Evolutionary conservation across 345 rosid species (phyloP), one percentile per base, ranked within the genome.

Genomic region (Eucalyptus tenuipes): DNA sequence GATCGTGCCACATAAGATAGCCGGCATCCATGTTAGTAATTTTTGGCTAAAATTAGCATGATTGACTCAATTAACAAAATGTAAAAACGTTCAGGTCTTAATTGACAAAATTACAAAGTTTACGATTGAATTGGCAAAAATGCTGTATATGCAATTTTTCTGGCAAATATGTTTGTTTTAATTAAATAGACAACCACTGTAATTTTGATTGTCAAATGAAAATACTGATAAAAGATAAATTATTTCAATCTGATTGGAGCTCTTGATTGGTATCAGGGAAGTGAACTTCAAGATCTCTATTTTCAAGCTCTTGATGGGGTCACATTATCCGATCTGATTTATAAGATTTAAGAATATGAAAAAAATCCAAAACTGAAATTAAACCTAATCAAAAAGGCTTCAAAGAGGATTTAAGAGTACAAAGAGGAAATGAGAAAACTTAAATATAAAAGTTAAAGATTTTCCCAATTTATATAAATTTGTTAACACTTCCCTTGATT

Each of bases 21-120:
- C 1, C 1, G 0, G 0, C 2, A 4, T 55, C 12, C 6, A 55
- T 20, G 10, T 52, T 18, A 55, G 5, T 55, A 13, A 55, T 9
- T 55, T 55, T 24, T 55, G 27, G 1, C 27, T 24, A 22, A 55
- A 55, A 55, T 55, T 55, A 55, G 6, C 0, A 8, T 0, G 12
- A 55, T 55, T 0, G 27, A 55, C 13, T 55, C 3, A 55, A 22
- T 24, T 55, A 24, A 10, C 29, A 55, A 55, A 55, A 22, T 24
- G 29, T 55, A 20, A 55, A 49, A 55, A 55, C 24, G 27, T 24
- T 24, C 1, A 8, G 11, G 0, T 22, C 20, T 55, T 29, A 24
- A 55, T 22, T 55, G 12, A 0, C 1, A 55, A 55, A 24, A 9
- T 55, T 55, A 55, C 0, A 55, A 55, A 6, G 6, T 55, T 55